phyloP scores from a whole-genome alignment of 352 stramenopile species.

The Pilasporangium apinafurcum region DNA sequence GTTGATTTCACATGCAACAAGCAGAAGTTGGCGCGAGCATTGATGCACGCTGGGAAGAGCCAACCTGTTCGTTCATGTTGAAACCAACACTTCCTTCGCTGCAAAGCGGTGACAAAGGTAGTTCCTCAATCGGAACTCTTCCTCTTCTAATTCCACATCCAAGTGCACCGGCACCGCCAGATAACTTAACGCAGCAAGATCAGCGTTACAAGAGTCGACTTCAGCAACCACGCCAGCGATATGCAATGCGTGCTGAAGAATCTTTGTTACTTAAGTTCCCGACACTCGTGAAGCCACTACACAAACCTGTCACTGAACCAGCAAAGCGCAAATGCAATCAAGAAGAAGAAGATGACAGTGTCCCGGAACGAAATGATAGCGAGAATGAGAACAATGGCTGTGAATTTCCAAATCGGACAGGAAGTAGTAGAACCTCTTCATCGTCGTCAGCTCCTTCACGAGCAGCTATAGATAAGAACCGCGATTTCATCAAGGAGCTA shows the following conservation, averaged over 20 bases:
- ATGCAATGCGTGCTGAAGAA: not conserved
- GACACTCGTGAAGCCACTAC: constrained; percentile 23
- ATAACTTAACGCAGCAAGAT: not conserved
- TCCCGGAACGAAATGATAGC: constrained; percentile 14
- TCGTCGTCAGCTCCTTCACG: constrained; percentile 4
- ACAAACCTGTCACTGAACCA: not conserved
- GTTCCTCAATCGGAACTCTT: not conserved
- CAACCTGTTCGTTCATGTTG: no score
- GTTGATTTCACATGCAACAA: no score
- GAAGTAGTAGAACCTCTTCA: constrained; percentile 7
- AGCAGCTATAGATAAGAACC: constrained; percentile 37
- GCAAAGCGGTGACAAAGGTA: not conserved
- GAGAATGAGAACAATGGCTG: constrained; percentile 11
- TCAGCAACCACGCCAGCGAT: constrained; percentile 12
- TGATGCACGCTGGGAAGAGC: no score
- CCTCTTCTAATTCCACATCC: not conserved
- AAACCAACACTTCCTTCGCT: no score
- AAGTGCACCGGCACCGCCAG: not conserved
- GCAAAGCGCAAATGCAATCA: constrained; percentile 21
- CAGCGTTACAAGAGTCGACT: constrained; percentile 13
- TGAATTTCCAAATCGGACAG: constrained; percentile 2
- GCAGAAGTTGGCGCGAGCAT: no score
- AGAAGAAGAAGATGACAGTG: constrained; percentile 21
- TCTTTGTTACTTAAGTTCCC: constrained; percentile 32
- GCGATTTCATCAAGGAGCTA: constrained; percentile 59